These are phyloP conservation scores for Sonneratia alba DNA, from an alignment of 345 rosid genomes.

Conservation along the genomic window DNA sequence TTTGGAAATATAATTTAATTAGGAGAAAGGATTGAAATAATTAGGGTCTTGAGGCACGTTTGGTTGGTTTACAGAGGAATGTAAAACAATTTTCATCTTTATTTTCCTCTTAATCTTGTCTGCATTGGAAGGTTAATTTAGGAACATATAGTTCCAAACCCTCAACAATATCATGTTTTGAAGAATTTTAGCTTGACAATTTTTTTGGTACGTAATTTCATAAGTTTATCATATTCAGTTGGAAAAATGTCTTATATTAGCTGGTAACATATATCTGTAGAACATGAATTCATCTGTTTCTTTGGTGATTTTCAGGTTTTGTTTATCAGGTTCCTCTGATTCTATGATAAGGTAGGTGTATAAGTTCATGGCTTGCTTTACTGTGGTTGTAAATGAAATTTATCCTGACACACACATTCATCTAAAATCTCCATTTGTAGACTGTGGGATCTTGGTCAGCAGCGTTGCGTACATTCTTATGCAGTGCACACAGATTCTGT, in stretches of 20 bases:
- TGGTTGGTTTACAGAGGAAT: background rate
- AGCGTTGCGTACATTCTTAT: conserved; percentile 95
- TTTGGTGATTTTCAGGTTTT: conserved; percentile 49
- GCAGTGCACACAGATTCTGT: conserved; percentile 99
- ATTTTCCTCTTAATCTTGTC: background rate
- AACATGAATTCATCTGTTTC: conserved; percentile 3
- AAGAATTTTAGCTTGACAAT: background rate
- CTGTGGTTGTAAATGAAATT: background rate
- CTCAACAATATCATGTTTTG: background rate
- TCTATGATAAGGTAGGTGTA: conserved; percentile 86
- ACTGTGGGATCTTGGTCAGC: conserved; percentile 99
- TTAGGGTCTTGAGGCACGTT: background rate
- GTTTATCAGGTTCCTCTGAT: conserved; percentile 98
- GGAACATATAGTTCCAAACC: background rate
- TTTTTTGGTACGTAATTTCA: background rate
- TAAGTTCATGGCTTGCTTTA: conserved; percentile 4
- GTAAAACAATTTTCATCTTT: background rate
- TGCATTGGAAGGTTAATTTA: conserved; percentile 7
- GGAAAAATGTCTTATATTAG: conserved; percentile 4
- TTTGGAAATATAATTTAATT: background rate
- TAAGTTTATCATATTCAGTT: background rate
- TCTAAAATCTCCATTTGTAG: conserved; percentile 28
- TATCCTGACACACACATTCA: background rate
- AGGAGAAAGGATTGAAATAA: background rate
- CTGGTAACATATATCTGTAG: conserved; percentile 11